Percentiles rank a stretch among this genome's conserved stretches.
Evolutionary conservation across 2,329 filamentous ascomycete species (phyloP).

Genomic region (Nothopassalora personata): DNA sequence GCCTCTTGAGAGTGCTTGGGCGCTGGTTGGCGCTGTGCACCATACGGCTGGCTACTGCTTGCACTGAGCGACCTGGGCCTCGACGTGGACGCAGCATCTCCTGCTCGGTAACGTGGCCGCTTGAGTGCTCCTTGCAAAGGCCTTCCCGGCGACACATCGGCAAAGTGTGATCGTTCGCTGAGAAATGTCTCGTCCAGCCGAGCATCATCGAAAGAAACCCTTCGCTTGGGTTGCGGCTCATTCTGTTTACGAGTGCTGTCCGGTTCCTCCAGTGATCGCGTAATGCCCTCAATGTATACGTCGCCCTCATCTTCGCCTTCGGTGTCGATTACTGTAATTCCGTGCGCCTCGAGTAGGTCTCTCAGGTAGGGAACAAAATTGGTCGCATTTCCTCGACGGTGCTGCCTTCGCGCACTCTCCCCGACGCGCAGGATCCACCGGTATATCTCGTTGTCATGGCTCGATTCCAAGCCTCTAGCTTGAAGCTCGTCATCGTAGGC

Average conservation of each 20-base stretch:
- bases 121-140: conserved; percentile 11
- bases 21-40: conserved; percentile 7
- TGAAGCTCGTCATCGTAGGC: conserved; percentile 75
- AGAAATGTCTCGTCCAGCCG: conserved; percentile 49
- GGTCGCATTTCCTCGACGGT: conserved; percentile 13
- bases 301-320: conserved; percentile 21
- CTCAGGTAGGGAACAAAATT: conserved; percentile 26
- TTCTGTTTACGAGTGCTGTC: conserved; percentile 8
- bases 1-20: conserved; percentile 15
- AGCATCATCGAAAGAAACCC: conserved; percentile 54
- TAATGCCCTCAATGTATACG: conserved; percentile 33
- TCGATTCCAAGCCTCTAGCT: conserved; percentile 62
- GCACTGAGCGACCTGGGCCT: conserved; percentile 23
- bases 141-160: conserved; percentile 2
- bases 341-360: conserved; percentile 24
- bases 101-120: conserved; percentile 18
- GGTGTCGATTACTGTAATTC: conserved; percentile 19
- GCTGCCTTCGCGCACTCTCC: conserved; percentile 36
- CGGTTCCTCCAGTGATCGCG: conserved; percentile 8
- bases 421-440: conserved; percentile 76
- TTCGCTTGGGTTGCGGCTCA: conserved; percentile 33
- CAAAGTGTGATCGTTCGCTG: conserved; percentile 25
- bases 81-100: conserved; percentile 4
- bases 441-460: conserved; percentile 69
- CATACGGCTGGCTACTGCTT: conserved; percentile 5